Evolutionary conservation across 257 asterid genomes (phyloP), one percentile per base, ranked within the genome.

Genomic region (Fraxinus quadrangulata): DNA sequence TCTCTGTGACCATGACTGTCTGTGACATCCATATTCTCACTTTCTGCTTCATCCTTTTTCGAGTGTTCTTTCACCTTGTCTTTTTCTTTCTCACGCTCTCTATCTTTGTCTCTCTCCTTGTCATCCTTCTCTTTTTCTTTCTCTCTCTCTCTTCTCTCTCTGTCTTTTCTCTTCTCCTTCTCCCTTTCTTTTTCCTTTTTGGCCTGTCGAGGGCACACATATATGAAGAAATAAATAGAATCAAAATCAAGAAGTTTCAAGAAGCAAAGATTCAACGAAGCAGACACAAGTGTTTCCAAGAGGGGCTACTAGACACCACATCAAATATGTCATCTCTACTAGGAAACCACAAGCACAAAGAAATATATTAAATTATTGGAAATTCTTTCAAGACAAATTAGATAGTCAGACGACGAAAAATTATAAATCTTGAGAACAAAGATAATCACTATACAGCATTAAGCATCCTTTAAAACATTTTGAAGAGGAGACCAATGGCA

Each of bases 131-230:
- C 84, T 70, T 40, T 40, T 40, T 40, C 49, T 10, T 70, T 78
- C 77, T 77, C 49, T 10, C 72, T 78, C 77, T 77, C 81, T 23
- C 78, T 79, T 84, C 86, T 83, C 67, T 90, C 93, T 80, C 86
- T 88, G 16, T 90, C 95, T 75, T 87, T 90, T 82, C 81, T 89
- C 88, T 86, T 90, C 61, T 90, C 96, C 77, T 91, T 91, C 83
- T 93, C 99, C 78, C 92, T 86, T 56, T 95, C 99, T 84, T 34
- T 91, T 80, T 93, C 98, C 81, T 90, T 95, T 89, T 90, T 95
- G 73, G 88, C 92, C 99, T 95, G 86, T 73, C 67, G 81, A 75
- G 9, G 9, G 63, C 14, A 24, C 74, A 56, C 24, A 68, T 23
- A 70, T 3, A 56, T 3, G 47, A 71, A 63, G n/a, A 40, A 72